These are phyloP conservation scores for Phragmites australis DNA, from an alignment of 176 grass and related monocot species.

Conservation along the genomic window DNA sequence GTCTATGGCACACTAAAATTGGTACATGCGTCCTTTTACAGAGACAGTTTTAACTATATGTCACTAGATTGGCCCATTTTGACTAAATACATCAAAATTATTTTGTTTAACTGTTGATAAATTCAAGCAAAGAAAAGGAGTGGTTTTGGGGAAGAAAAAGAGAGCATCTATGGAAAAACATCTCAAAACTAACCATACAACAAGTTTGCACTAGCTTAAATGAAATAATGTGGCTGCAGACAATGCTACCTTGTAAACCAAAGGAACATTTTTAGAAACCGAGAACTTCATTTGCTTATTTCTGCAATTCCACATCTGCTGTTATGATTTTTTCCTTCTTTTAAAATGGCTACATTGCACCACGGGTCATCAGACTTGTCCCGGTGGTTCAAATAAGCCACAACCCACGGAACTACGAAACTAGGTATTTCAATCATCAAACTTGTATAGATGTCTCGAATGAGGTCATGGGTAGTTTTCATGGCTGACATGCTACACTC, in stretches of 20 bases:
- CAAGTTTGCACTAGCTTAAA: background rate
- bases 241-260: background rate
- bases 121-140: conserved; percentile 8
- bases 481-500: background rate
- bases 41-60: background rate
- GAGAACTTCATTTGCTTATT: conserved; percentile 24
- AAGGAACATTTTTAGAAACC: conserved; percentile 10
- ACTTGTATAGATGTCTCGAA: background rate
- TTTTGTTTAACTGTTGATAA: conserved; percentile 12
- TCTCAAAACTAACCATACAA: background rate
- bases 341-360: background rate
- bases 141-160: background rate
- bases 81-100: conserved; percentile 12
- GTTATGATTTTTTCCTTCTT: background rate
- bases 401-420: background rate
- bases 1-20: background rate
- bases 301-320: conserved; percentile 5
- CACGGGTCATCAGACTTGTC: background rate
- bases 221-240: background rate
- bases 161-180: background rate
- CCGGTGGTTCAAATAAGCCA: background rate
- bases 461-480: background rate
- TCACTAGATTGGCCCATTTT: background rate
- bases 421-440: background rate
- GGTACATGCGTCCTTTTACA: background rate